Percentiles rank a stretch among this genome's conserved stretches.
phyloP scores from a whole-genome alignment of 1,284 basidiomycete species.

The Cryptococcus sp. region DNA sequence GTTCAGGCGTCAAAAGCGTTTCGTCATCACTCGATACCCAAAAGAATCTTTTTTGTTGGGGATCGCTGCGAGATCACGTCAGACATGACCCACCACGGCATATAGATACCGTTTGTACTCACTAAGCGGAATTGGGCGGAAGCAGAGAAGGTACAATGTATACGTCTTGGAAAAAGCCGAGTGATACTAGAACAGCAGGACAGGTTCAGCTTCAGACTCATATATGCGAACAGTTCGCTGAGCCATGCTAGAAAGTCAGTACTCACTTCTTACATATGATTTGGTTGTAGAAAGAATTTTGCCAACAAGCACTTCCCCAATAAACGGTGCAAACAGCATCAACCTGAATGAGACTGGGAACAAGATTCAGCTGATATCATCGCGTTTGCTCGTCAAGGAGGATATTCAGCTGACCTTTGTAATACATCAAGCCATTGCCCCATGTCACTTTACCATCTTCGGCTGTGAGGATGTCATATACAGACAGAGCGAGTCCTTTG shows the following conservation, averaged over 20 bases:
- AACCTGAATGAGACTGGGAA: slow-evolving; percentile 81
- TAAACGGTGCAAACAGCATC: slow-evolving; percentile 88
- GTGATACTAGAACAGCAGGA: slow-evolving; percentile 65
- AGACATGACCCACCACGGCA: slow-evolving; percentile 4
- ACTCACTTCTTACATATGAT: slow-evolving; percentile 76
- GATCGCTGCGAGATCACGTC: slow-evolving; percentile 60
- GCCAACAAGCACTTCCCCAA: slow-evolving; percentile 84
- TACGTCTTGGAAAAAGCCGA: slow-evolving; percentile 94
- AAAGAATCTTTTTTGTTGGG: slow-evolving; percentile 77
- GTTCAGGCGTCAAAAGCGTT: slow-evolving; percentile 57
- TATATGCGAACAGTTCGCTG: neutral
- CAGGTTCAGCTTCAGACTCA: no score
- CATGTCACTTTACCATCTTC: slow-evolving; percentile 91
- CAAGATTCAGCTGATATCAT: neutral
- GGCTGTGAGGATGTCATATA: slow-evolving; percentile 81
- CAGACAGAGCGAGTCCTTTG: slow-evolving; percentile 83
- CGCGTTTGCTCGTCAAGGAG: neutral
- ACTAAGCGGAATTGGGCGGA: slow-evolving; percentile 57
- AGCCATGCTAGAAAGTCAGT: neutral
- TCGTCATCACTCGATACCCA: slow-evolving; percentile 69
- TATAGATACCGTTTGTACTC: neutral
- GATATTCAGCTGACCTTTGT: slow-evolving; percentile 67
- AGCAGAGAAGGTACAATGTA: slow-evolving; percentile 68
- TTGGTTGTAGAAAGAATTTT: slow-evolving; percentile 82
- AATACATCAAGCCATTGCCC: slow-evolving; percentile 92